These are phyloP conservation scores for Aureobasidium namibiae DNA, from an alignment of 2,329 filamentous ascomycete species.

Conservation along the genomic window DNA sequence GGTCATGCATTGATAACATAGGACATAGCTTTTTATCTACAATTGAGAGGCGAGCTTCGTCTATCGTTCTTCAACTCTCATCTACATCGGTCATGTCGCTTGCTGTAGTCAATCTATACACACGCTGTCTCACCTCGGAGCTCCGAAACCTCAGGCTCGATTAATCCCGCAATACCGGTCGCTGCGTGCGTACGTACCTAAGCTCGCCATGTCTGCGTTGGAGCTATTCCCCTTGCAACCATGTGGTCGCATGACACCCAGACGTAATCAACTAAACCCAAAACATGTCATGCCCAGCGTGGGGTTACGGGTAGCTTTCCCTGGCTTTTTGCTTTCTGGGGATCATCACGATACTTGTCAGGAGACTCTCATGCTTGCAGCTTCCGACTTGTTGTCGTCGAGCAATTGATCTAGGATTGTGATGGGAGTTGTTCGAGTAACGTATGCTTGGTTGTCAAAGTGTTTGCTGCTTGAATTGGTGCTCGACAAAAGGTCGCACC, in stretches of 20 bases:
- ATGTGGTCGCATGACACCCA: slow-evolving; percentile 9
- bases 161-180: slow-evolving; percentile 1
- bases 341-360: slow-evolving; percentile 10
- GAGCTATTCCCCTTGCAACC: neutral
- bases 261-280: slow-evolving; percentile 7
- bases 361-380: neutral
- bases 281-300: neutral
- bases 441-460: neutral
- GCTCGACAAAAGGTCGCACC: neutral
- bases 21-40: neutral
- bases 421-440: neutral
- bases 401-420: neutral
- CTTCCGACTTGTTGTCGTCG: neutral
- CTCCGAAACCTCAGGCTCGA: neutral
- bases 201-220: neutral
- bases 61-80: neutral
- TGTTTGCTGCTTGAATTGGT: slow-evolving; percentile 1
- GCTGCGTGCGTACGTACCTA: slow-evolving; percentile 1
- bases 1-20: neutral
- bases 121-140: neutral
- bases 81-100: too few species aligned
- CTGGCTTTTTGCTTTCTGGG: neutral
- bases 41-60: neutral
- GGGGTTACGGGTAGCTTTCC: slow-evolving; percentile 8
- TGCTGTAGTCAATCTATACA: neutral